Evolutionary conservation across 2,329 filamentous ascomycete species (phyloP), one percentile per base, ranked within the genome.

Genomic region (Blastomyces percursus): DNA sequence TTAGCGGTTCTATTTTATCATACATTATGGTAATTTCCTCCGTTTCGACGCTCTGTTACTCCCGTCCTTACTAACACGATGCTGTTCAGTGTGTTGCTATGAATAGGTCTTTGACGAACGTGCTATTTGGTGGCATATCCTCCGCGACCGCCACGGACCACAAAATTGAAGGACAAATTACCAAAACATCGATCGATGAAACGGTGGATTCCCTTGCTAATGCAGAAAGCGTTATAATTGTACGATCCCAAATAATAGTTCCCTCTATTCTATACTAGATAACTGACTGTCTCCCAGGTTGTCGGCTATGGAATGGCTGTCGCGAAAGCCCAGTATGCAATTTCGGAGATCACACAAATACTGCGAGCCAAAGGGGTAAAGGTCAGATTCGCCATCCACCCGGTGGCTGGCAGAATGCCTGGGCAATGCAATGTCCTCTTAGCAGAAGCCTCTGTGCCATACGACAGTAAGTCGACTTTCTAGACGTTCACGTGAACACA

Each of bases 241-340:
- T 80, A 71, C 55, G 72, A 54, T n/a, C 66, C 32, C 35, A 42
- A 62, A 93, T 95, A 69, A 91, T 95, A 60, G 86, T 78, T 69
- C 52, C 16, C 27, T 40, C 7, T 6, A 27, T n/a, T 40, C 21
- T n/a, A 12, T 59, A 7, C 38, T 21, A 30, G 7, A 46, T 46
- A 6, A 35, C 42, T 59, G 24, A 59, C 42, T 46, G 27, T 69
- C 66, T 32, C 48, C 38, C 56, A 70, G 73, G 73, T 93, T 1
- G 91, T 96, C 5, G 91, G 91, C 0, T 96, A 96, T 69, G 91
- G 91, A 60, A 96, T 96, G 91, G 91, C 91, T 0, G 91, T 96
- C 1, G 91, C 91, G 9, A 96, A 96, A 75, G 91, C 91, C 2
- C 91, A 96, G 75, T 96, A 96, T 71, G 90, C 90, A 27, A 90